These are phyloP conservation scores for Yamadazyma triangularis DNA, from an alignment of 1,139 yeast species.

Conservation along the genomic window DNA sequence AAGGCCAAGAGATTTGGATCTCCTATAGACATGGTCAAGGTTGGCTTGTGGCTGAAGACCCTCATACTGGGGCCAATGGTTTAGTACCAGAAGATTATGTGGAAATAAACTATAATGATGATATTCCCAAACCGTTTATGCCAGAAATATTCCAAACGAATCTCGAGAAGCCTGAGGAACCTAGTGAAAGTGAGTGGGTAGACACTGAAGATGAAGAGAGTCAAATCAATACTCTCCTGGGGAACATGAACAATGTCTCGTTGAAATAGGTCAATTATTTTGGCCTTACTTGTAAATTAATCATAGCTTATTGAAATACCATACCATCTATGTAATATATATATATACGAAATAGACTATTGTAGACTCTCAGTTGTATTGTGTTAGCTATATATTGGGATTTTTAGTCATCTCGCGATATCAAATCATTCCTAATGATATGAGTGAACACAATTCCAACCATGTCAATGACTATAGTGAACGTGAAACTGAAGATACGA, in stretches of 20 bases:
- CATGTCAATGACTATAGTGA: no score
- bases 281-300: no score
- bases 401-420: no score
- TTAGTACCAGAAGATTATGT: conserved; percentile 95
- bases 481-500: no score
- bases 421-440: no score
- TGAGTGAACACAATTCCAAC: no score
- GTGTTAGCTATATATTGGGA: no score
- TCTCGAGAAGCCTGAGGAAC: conserved; percentile 8
- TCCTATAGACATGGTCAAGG: conserved; percentile 96
- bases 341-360: no score
- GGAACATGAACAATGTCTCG: conserved; percentile 4
- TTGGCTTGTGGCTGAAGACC: conserved; percentile 93
- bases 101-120: conserved; percentile 42
- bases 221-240: conserved; percentile 5
- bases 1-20: conserved; percentile 83
- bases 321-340: no score
- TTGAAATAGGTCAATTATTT: conserved; percentile 3
- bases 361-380: no score
- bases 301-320: no score
- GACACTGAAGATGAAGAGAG: conserved; percentile 24
- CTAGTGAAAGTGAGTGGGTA: conserved; percentile 33
- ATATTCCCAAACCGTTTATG: conserved; percentile 44
- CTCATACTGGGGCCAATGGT: conserved; percentile 77
- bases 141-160: conserved; percentile 29